Evolutionary conservation across 169 alveolate genomes (phyloP).

Genomic region (Cryptosporidium ubiquitum): DNA sequence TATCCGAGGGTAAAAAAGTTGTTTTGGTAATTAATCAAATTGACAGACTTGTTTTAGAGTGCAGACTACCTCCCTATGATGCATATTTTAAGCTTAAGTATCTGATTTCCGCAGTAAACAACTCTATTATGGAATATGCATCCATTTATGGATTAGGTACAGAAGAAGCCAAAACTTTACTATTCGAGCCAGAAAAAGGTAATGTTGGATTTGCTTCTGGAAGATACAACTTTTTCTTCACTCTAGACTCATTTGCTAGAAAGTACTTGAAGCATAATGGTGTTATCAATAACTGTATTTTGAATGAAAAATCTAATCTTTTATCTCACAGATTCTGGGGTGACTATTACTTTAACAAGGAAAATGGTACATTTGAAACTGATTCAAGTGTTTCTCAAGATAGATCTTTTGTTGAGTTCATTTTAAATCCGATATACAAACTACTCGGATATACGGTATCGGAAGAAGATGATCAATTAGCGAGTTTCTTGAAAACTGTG

Average conservation of each 20-base stretch:
- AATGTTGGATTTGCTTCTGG: slow-evolving; percentile 97
- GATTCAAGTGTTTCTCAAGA: slow-evolving; percentile 81
- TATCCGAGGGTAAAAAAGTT: slow-evolving; percentile 81
- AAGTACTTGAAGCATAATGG: slow-evolving; percentile 78
- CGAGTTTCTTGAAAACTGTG: slow-evolving; percentile 87
- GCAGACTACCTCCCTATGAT: slow-evolving; percentile 97
- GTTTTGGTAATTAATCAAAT: slow-evolving; percentile 92
- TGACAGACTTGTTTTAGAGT: slow-evolving; percentile 96
- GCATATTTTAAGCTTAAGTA: slow-evolving; percentile 95
- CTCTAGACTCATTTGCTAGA: slow-evolving; percentile 93
- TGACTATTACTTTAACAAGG: slow-evolving; percentile 85
- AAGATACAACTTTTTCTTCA: slow-evolving; percentile 91
- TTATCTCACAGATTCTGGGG: slow-evolving; percentile 91
- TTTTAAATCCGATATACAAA: slow-evolving; percentile 98
- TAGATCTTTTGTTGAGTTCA: slow-evolving; percentile 96
- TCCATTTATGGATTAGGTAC: background rate
- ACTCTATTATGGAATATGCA: background rate
- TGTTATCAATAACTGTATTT: background rate
- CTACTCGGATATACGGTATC: slow-evolving; percentile 93
- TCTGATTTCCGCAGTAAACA: slow-evolving; percentile 26
- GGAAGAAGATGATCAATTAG: slow-evolving; percentile 94
- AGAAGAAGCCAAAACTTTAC: background rate
- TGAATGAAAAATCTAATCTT: slow-evolving; percentile 70
- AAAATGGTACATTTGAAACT: slow-evolving; percentile 81
- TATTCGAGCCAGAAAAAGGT: slow-evolving; percentile 87